Conservation (phyloP, 1,284 basidiomycete species). For the Pholiota adiposa region DNA sequence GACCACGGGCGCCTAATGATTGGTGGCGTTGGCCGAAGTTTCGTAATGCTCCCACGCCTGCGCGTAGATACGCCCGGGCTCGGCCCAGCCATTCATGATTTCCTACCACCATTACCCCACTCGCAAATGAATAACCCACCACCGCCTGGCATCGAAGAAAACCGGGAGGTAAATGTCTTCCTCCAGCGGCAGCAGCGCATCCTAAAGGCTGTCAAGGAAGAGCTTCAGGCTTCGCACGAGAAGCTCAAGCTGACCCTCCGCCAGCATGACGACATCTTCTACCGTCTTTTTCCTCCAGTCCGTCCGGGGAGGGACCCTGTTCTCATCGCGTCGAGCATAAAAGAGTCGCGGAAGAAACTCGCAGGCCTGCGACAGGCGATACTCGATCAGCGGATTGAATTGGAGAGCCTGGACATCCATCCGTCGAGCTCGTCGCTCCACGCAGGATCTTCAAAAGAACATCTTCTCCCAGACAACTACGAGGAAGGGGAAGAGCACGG, state of each 20-base stretch:
- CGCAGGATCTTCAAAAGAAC: not conserved
- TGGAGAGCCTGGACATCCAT: slow-evolving; percentile 6
- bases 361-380: slow-evolving; percentile 5
- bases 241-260: slow-evolving; percentile 5
- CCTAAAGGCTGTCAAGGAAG: slow-evolving; percentile 9
- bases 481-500: not conserved
- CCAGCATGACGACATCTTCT: slow-evolving; percentile 6
- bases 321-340: not conserved
- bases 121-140: slow-evolving; percentile 3
- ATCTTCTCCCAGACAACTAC: not conserved
- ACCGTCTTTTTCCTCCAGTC: slow-evolving; percentile 11
- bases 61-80: not conserved
- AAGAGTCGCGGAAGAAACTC: slow-evolving; percentile 5
- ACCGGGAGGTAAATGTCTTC: not conserved
- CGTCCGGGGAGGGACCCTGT: slow-evolving; percentile 4
- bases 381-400: slow-evolving; percentile 6
- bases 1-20: not conserved
- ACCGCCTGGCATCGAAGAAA: not conserved
- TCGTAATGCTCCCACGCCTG: not conserved
- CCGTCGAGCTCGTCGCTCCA: not conserved
- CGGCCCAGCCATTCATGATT: not conserved
- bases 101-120: not conserved
- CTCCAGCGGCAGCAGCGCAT: slow-evolving; percentile 7
- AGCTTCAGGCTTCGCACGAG: slow-evolving; percentile 3
- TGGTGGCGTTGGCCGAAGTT: not conserved